Conservation (phyloP, 2,329 filamentous ascomycete genomes). For the Pyrenochaeta sp. region DNA sequence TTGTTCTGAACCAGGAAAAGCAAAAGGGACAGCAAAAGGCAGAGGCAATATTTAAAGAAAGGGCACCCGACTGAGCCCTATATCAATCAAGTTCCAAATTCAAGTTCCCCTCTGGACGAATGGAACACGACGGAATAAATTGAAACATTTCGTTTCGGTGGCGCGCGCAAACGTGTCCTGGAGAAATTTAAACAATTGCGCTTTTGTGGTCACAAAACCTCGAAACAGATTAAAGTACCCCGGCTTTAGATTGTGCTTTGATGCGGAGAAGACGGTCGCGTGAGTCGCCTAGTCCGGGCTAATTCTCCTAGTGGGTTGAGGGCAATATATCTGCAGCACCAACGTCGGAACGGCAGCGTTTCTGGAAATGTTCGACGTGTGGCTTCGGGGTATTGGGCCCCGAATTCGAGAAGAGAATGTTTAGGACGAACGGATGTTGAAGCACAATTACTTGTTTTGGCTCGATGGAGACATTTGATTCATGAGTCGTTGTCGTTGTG, state of each 20-base stretch:
- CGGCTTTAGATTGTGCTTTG: conserved; percentile 1
- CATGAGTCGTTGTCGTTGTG: too few relatives aligned
- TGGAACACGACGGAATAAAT: not conserved
- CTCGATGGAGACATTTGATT: too few relatives aligned
- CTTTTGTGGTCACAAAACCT: not conserved
- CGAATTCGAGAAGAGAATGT: too few relatives aligned
- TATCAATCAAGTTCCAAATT: conserved; percentile 1
- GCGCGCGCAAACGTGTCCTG: not conserved
- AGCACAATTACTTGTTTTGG: too few relatives aligned
- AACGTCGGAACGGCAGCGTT: too few relatives aligned
- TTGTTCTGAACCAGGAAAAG: not conserved
- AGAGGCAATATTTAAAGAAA: conserved; percentile 1
- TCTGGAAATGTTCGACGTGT: too few relatives aligned
- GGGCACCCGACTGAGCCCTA: not conserved
- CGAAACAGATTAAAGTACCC: conserved; percentile 3
- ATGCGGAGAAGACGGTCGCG: too few relatives aligned
- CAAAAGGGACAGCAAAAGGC: not conserved
- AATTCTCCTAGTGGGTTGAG: too few relatives aligned
- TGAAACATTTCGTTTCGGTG: conserved; percentile 1
- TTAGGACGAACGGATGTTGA: too few relatives aligned
- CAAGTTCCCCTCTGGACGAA: conserved; percentile 5
- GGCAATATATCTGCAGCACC: too few relatives aligned
- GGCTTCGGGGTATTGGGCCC: too few relatives aligned
- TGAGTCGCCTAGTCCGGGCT: too few relatives aligned
- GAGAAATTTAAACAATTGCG: not conserved